phyloP scores from a whole-genome alignment of 495 filamentous ascomycete species.

The Gamarada debralockiae region DNA sequence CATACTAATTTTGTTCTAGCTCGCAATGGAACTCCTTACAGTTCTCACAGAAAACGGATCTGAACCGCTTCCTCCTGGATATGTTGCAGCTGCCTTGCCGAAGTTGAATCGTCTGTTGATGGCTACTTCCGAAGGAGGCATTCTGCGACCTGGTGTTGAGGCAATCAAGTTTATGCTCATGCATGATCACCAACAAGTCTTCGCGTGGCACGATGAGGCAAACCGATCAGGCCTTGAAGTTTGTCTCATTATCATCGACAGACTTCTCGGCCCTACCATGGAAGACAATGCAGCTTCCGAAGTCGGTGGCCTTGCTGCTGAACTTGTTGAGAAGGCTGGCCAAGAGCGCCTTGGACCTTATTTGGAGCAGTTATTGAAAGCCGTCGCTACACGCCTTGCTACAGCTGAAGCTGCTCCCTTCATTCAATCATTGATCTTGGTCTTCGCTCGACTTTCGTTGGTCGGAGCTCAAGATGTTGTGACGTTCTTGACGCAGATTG shows the following conservation, averaged over 20 bases:
- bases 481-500: constrained; percentile 80
- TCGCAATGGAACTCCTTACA: constrained; percentile 80
- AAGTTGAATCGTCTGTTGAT: constrained; percentile 82
- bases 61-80: constrained; percentile 80
- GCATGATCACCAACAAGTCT: constrained; percentile 83
- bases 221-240: constrained; percentile 85
- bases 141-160: constrained; percentile 82
- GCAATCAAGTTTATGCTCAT: constrained; percentile 81
- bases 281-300: constrained; percentile 92
- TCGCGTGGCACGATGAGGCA: constrained; percentile 71
- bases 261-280: constrained; percentile 75
- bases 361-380: constrained; percentile 81
- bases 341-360: constrained; percentile 85
- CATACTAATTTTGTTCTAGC: constrained; percentile 32
- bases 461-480: constrained; percentile 84
- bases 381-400: constrained; percentile 81
- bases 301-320: constrained; percentile 89
- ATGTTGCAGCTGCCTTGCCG: constrained; percentile 79
- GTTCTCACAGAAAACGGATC: constrained; percentile 77
- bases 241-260: constrained; percentile 85
- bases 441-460: constrained; percentile 87
- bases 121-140: constrained; percentile 72
- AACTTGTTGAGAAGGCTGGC: constrained; percentile 91
- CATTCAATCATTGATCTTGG: constrained; percentile 86
- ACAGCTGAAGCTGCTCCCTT: constrained; percentile 78